These are phyloP conservation scores for Mimosa pudica DNA, from an alignment of 306 rosid species.

Conservation along the genomic window DNA sequence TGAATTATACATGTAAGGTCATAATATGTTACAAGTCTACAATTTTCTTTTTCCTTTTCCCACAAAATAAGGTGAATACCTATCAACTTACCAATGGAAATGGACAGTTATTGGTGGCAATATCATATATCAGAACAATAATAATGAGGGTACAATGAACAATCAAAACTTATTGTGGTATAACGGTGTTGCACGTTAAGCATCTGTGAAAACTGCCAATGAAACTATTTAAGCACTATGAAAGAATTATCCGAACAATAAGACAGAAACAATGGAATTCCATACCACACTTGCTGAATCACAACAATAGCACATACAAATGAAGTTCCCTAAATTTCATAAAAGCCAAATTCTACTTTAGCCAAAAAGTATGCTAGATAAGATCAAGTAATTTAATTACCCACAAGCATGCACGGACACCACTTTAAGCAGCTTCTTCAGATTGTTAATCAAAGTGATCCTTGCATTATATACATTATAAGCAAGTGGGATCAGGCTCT, in stretches of 20 bases:
- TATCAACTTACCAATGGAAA: conserved; percentile 1
- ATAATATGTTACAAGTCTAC: conserved; percentile 14
- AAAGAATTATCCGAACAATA: conserved; percentile 24
- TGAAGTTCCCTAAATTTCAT: conserved; percentile 22
- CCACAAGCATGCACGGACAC: conserved; percentile 91
- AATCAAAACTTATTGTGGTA: background rate
- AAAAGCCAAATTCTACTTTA: conserved; percentile 19
- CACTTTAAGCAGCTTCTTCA: conserved; percentile 82
- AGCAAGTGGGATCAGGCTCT: conserved; percentile 76
- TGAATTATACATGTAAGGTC: conserved; percentile 14
- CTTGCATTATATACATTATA: conserved; percentile 76
- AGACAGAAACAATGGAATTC: conserved; percentile 5
- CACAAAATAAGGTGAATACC: background rate
- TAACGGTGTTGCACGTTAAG: background rate
- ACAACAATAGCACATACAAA: conserved; percentile 1
- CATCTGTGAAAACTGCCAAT: conserved; percentile 20
- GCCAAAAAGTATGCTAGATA: conserved; percentile 13
- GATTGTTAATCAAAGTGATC: conserved; percentile 78
- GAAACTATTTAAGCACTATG: conserved; percentile 4
- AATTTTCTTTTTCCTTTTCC: background rate
- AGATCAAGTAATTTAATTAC: conserved; percentile 46
- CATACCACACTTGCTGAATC: conserved; percentile 8
- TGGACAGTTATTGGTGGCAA: background rate
- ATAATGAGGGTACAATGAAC: background rate
- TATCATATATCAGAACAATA: background rate